Conservation (phyloP, 805 yeast genomes). For the Dipodascus geniculatus region DNA sequence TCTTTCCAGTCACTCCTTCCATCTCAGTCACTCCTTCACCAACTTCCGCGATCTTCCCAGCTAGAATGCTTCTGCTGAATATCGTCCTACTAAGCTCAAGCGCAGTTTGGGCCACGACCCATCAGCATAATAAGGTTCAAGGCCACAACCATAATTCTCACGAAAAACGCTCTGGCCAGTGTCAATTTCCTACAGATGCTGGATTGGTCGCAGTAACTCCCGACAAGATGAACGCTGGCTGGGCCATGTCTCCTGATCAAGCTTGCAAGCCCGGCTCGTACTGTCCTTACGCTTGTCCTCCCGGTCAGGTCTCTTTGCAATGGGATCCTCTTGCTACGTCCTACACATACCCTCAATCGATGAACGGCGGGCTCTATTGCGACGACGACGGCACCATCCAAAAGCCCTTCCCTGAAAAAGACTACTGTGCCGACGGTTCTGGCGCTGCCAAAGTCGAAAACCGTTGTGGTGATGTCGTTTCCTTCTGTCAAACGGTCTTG, state of each 20-base stretch:
- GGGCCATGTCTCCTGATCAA: slow-evolving; percentile 78
- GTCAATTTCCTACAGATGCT: slow-evolving; percentile 54
- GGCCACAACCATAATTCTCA: slow-evolving; percentile 2
- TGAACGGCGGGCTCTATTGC: slow-evolving; percentile 77
- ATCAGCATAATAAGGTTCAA: slow-evolving; percentile 5
- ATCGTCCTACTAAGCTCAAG: background rate
- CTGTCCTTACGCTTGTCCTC: slow-evolving; percentile 88
- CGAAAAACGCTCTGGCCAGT: slow-evolving; percentile 22
- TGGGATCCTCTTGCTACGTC: slow-evolving; percentile 73
- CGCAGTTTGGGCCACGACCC: background rate
- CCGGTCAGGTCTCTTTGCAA: slow-evolving; percentile 79
- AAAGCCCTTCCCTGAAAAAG: slow-evolving; percentile 44
- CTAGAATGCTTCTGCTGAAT: background rate
- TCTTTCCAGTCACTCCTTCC: background rate
- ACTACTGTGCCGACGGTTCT: slow-evolving; percentile 65
- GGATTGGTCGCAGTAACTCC: slow-evolving; percentile 64
- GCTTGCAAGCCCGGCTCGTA: slow-evolving; percentile 62
- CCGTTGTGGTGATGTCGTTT: slow-evolving; percentile 45
- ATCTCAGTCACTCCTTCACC: background rate
- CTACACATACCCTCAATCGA: slow-evolving; percentile 67
- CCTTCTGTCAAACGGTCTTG: slow-evolving; percentile 84
- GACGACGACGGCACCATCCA: slow-evolving; percentile 55
- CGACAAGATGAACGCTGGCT: slow-evolving; percentile 54
- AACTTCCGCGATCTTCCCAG: background rate
- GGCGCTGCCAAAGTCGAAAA: slow-evolving; percentile 64